Conservation (phyloP, 495 filamentous ascomycete species). For the Xylaria sp. region DNA sequence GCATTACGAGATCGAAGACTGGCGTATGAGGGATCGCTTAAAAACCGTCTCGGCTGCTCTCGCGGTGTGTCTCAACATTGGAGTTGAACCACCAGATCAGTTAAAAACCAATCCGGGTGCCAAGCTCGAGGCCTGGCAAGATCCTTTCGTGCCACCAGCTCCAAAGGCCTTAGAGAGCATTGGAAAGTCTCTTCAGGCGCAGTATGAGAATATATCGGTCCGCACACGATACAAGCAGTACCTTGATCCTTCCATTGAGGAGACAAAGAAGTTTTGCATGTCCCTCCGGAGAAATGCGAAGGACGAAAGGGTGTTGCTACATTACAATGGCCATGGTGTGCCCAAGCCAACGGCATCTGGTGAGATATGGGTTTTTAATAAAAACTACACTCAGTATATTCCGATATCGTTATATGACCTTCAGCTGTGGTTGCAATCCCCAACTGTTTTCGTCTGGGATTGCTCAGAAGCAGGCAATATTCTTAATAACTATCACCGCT, state of each 20-base stretch:
- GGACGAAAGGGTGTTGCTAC: constrained; percentile 92
- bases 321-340: constrained; percentile 99
- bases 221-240: constrained; percentile 96
- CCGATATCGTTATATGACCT: constrained; percentile 95
- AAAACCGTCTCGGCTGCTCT: constrained; percentile 97
- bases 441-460: constrained; percentile 96
- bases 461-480: constrained; percentile 96
- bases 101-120: constrained; percentile 91
- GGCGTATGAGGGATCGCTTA: constrained; percentile 94
- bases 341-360: constrained; percentile 94
- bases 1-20: constrained; percentile 75
- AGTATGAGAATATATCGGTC: constrained; percentile 94
- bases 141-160: constrained; percentile 80
- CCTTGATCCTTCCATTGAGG: constrained; percentile 93
- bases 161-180: constrained; percentile 92
- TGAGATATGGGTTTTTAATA: constrained; percentile 99
- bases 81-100: constrained; percentile 95
- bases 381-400: constrained; percentile 98
- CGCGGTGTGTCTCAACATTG: constrained; percentile 94
- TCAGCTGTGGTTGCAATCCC: constrained; percentile 93
- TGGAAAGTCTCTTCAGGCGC: constrained; percentile 90
- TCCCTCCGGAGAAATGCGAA: constrained; percentile 89
- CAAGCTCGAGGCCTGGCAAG: constrained; percentile 95
- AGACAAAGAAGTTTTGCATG: constrained; percentile 93
- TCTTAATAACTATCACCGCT: constrained; percentile 89